Percentiles rank a stretch among this genome's conserved stretches.
Conservation (phyloP, 345 rosid species). For the Linum lewisii region DNA sequence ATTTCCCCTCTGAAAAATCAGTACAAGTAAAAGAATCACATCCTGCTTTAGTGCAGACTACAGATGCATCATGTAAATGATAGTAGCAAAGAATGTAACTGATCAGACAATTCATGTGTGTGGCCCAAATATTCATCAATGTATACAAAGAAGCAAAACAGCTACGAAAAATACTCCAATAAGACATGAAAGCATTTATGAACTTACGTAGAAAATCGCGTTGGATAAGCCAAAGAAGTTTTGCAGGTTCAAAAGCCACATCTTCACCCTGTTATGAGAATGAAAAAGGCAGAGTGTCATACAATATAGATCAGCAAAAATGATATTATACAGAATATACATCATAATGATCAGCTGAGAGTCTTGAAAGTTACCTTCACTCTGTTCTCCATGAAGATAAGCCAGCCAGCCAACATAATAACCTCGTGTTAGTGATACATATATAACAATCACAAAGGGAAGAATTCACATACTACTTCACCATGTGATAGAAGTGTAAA, state of each 20-base stretch:
- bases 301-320: conserved; percentile 11
- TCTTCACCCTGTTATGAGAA: conserved; percentile 68
- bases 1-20: conserved; percentile 65
- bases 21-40: no score
- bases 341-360: conserved; percentile 13
- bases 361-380: conserved; percentile 66
- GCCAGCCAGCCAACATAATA: conserved; percentile 26
- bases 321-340: conserved; percentile 6
- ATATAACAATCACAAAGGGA: background rate
- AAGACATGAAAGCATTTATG: no score
- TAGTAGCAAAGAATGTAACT: no score
- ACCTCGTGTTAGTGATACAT: conserved; percentile 29
- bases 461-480: conserved; percentile 6
- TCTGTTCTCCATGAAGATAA: conserved; percentile 38
- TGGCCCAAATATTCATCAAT: background rate
- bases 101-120: conserved; percentile 1
- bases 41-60: no score
- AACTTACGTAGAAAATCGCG: conserved; percentile 97
- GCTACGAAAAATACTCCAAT: background rate
- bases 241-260: conserved; percentile 95
- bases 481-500: conserved; percentile 19
- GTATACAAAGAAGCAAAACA: conserved; percentile 1
- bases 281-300: conserved; percentile 6
- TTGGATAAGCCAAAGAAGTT: conserved; percentile 97
- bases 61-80: background rate